These are phyloP conservation scores for Clathrus columnatus DNA, from an alignment of 768 basidiomycete species.

Conservation along the genomic window DNA sequence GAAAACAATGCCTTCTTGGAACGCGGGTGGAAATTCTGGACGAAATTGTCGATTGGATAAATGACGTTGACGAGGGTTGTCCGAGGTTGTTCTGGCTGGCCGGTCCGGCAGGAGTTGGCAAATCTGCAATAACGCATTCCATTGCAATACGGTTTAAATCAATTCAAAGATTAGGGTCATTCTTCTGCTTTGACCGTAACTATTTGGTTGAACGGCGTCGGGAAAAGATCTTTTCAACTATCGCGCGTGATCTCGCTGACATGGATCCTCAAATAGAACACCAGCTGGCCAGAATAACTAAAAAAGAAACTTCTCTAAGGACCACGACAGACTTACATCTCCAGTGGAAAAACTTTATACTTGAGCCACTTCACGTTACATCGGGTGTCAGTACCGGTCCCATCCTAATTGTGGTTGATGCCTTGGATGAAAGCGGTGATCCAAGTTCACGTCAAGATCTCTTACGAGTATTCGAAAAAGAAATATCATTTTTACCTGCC, in stretches of 20 bases:
- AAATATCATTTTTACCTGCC: conserved; percentile 17
- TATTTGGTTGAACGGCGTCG: conserved; percentile 15
- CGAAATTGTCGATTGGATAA: conserved; percentile 19
- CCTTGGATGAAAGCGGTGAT: conserved; percentile 26
- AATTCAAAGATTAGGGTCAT: conserved; percentile 22
- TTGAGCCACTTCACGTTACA: conserved; percentile 2
- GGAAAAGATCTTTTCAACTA: conserved; percentile 23
- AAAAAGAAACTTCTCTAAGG: conserved; percentile 4
- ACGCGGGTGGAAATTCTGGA: not conserved
- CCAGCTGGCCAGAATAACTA: not conserved
- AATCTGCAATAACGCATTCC: conserved; percentile 28
- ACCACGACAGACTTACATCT: conserved; percentile 7
- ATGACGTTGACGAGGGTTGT: not conserved
- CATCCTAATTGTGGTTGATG: conserved; percentile 28
- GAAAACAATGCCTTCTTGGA: not conserved
- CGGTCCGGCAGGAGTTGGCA: conserved; percentile 29
- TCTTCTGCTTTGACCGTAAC: conserved; percentile 24
- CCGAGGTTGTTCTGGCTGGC: conserved; percentile 21
- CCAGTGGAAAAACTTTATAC: conserved; percentile 16
- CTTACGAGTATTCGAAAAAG: conserved; percentile 16
- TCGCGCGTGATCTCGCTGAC: conserved; percentile 24
- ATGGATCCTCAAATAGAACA: conserved; percentile 2
- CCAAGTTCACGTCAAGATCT: conserved; percentile 10
- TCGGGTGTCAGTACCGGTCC: not conserved
- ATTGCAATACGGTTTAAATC: conserved; percentile 20